phyloP scores from a whole-genome alignment of 257 asterid species.

The Scutellaria barbata region DNA sequence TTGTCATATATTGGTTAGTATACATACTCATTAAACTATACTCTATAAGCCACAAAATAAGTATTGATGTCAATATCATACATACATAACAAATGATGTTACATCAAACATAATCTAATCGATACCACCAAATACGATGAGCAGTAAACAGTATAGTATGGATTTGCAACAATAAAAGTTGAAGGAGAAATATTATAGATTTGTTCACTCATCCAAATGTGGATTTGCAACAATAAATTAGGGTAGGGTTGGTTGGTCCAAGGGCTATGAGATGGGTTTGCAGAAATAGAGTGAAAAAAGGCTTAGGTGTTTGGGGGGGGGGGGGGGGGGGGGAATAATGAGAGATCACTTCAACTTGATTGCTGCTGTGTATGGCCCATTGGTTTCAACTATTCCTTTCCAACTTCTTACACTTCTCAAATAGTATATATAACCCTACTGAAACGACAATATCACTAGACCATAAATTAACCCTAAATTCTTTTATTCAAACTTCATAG shows the following conservation, averaged over 20 bases:
- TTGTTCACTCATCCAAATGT: background rate
- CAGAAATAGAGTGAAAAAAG: slow-evolving; percentile 37
- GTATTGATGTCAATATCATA: too few species aligned
- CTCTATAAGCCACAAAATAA: too few species aligned
- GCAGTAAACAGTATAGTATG: too few species aligned
- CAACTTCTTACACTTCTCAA: slow-evolving; percentile 30
- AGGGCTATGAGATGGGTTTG: slow-evolving; percentile 38
- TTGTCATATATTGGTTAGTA: too few species aligned
- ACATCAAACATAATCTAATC: too few species aligned
- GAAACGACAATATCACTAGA: background rate
- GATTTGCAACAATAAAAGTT: too few species aligned
- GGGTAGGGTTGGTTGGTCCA: slow-evolving; percentile 41
- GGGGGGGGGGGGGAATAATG: slow-evolving; percentile 38
- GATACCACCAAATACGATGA: too few species aligned
- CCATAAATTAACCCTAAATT: background rate
- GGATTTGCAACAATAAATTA: background rate
- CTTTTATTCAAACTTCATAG: background rate
- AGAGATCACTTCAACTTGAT: slow-evolving; percentile 52
- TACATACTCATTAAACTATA: too few species aligned
- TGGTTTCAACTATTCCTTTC: slow-evolving; percentile 33
- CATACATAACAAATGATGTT: too few species aligned
- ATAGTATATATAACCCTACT: slow-evolving; percentile 6
- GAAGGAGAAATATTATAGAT: too few species aligned
- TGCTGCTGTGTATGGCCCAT: slow-evolving; percentile 24
- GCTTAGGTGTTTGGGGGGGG: slow-evolving; percentile 28